phyloP scores from a whole-genome alignment of 2,329 filamentous ascomycete genomes.

The Penicillium psychrosexuale region DNA sequence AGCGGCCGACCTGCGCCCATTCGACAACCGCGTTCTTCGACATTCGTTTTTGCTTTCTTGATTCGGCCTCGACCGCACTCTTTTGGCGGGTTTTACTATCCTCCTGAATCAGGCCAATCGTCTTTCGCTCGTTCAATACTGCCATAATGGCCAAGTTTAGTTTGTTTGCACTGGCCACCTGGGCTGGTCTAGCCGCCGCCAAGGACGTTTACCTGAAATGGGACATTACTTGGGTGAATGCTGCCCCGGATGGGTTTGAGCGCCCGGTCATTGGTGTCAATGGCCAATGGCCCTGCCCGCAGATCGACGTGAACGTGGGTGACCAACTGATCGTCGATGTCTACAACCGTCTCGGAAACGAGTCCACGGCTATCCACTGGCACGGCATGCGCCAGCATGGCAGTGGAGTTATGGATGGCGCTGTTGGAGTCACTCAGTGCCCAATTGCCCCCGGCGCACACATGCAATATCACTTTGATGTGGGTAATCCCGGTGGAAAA shows the following conservation, averaged over 20 bases:
- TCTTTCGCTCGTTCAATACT: constrained; percentile 16
- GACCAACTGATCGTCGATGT: constrained; percentile 41
- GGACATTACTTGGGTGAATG: constrained; percentile 67
- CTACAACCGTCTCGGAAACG: constrained; percentile 40
- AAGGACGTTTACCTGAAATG: constrained; percentile 44
- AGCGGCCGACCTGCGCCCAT: constrained; percentile 14
- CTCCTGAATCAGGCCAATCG: constrained; percentile 8
- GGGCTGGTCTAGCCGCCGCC: constrained; percentile 17
- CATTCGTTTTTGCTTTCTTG: constrained; percentile 12
- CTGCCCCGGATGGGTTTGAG: constrained; percentile 67
- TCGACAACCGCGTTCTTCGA: constrained; percentile 12
- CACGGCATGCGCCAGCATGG: constrained; percentile 70
- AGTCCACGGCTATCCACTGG: constrained; percentile 51
- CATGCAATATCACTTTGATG: constrained; percentile 66
- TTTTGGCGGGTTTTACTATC: constrained; percentile 18
- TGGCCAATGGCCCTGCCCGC: constrained; percentile 70
- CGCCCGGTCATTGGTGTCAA: constrained; percentile 74
- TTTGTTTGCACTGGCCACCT: constrained; percentile 18
- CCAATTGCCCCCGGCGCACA: constrained; percentile 60
- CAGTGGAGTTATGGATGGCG: constrained; percentile 69
- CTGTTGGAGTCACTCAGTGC: constrained; percentile 65
- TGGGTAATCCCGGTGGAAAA: constrained; percentile 19
- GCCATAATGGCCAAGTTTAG: constrained; percentile 18
- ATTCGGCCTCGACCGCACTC: constrained; percentile 7
- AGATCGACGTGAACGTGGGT: constrained; percentile 38